These are phyloP conservation scores for Picea glauca DNA, from an alignment of 75 land plant species.

Conservation along the genomic window DNA sequence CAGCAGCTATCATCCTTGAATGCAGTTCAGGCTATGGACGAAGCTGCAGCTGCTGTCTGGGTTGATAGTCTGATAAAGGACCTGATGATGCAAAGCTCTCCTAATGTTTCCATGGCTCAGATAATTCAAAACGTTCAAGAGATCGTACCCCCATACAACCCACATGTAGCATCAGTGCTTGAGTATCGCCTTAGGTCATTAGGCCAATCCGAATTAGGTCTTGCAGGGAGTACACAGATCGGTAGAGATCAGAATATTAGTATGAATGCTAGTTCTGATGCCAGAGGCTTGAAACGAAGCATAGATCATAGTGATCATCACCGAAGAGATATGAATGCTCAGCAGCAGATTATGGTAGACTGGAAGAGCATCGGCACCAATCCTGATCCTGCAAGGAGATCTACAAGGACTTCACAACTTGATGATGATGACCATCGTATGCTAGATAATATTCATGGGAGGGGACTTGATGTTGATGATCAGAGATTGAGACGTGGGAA, in stretches of 20 bases:
- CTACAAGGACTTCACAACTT: not conserved
- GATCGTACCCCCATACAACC: slow-evolving; percentile 63
- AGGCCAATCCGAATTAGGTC: not conserved
- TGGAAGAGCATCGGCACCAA: not conserved
- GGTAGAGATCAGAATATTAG: not conserved
- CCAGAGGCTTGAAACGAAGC: slow-evolving; percentile 6
- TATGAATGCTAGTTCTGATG: not conserved
- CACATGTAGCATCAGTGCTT: slow-evolving; percentile 49
- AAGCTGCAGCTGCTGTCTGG: slow-evolving; percentile 29
- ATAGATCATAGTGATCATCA: not conserved
- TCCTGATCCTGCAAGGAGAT: not conserved
- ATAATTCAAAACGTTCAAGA: slow-evolving; percentile 60
- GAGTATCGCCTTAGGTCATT: slow-evolving; percentile 60
- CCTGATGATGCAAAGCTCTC: slow-evolving; percentile 32
- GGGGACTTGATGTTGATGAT: not conserved
- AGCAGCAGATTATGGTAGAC: not conserved
- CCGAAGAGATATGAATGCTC: not conserved
- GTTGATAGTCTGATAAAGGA: slow-evolving; percentile 62
- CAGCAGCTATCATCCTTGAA: not conserved
- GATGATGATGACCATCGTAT: not conserved
- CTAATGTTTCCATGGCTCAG: slow-evolving; percentile 54
- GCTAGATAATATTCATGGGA: too few relatives aligned
- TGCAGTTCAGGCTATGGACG: slow-evolving; percentile 10
- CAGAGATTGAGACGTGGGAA: slow-evolving; percentile 6
- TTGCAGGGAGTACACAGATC: slow-evolving; percentile 1